Evolutionary conservation across 208 protist species (phyloP).

Genomic region (Leishmania gerbilli): DNA sequence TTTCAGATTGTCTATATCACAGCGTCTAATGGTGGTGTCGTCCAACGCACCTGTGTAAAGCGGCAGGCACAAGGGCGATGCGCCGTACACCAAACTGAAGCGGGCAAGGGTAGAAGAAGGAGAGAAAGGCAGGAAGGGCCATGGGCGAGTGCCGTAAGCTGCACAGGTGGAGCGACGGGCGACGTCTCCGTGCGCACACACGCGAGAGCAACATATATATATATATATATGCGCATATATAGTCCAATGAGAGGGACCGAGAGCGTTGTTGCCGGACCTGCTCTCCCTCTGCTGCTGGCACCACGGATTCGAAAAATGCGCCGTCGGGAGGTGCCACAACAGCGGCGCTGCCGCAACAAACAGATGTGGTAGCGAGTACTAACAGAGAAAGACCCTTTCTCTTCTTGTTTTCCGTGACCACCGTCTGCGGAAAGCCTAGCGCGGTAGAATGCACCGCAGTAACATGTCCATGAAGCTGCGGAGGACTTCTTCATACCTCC

Average conservation of each 20-base stretch:
- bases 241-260: not conserved
- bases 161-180: not conserved
- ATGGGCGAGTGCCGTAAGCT: not conserved
- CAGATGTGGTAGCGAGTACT: too few relatives aligned
- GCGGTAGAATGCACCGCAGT: not conserved
- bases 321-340: not conserved
- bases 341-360: not conserved
- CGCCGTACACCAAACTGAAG: too few relatives aligned
- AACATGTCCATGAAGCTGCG: not conserved
- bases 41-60: not conserved
- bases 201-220: not conserved
- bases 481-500: not conserved
- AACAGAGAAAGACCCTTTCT: not conserved
- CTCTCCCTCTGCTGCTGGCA: too few relatives aligned
- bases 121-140: not conserved
- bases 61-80: not conserved
- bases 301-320: too few relatives aligned
- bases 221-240: not conserved
- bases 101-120: not conserved
- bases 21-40: not conserved
- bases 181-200: not conserved
- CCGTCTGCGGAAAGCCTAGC: too few relatives aligned
- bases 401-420: not conserved
- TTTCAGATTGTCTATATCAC: not conserved
- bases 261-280: too few relatives aligned